Evolutionary conservation across 129 eudicot species (phyloP).

Genomic region (Pseudognaphalium luteoalbum): DNA sequence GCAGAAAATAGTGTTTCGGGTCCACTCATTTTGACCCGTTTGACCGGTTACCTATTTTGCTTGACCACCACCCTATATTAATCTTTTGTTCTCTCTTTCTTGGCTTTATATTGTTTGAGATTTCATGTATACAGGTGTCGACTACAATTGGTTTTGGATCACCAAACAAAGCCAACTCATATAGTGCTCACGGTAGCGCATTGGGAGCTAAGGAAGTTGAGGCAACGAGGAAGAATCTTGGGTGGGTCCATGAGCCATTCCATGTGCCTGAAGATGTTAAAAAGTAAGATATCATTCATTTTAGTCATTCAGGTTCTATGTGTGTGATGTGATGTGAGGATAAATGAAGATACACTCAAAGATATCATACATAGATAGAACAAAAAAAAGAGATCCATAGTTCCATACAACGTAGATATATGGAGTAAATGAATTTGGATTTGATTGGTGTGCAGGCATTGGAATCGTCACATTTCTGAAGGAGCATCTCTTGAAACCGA

Average conservation of each 20-base stretch:
- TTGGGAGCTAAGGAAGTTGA: conserved; percentile 71
- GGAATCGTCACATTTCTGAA: conserved; percentile 54
- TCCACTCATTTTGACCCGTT: neutral
- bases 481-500: conserved; percentile 53
- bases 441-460: conserved; percentile 41
- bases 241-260: conserved; percentile 58
- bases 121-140: conserved; percentile 35
- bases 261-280: conserved; percentile 69
- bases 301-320: neutral
- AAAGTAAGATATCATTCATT: conserved; percentile 28
- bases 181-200: conserved; percentile 64
- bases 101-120: neutral
- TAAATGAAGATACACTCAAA: too few relatives aligned
- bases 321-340: neutral
- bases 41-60: neutral
- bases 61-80: neutral
- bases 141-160: conserved; percentile 73
- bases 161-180: conserved; percentile 67
- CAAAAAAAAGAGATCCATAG: neutral
- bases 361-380: neutral
- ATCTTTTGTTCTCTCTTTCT: neutral
- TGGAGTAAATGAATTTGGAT: neutral
- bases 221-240: conserved; percentile 63
- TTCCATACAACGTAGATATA: neutral
- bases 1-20: neutral